Evolutionary conservation across 306 rosid species (phyloP).

Genomic region (Prosopis cineraria): DNA sequence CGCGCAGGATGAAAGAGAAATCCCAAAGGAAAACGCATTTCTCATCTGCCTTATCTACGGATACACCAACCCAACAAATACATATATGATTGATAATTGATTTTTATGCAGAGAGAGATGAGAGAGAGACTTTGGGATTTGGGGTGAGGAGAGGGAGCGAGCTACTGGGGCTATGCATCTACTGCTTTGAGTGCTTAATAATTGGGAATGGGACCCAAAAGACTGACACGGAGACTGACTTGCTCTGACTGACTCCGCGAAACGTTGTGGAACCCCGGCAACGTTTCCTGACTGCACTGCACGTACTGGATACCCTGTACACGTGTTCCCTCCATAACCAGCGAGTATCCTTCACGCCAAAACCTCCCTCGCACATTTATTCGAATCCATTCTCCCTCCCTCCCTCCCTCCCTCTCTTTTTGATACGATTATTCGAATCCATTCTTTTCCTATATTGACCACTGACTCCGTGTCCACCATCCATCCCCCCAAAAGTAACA

Average conservation of each 20-base stretch:
- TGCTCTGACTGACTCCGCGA: slow-evolving; percentile 3
- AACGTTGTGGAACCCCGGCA: slow-evolving; percentile 27
- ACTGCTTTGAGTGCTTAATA: slow-evolving; percentile 37
- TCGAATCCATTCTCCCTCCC: too few species aligned
- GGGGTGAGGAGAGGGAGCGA: neutral
- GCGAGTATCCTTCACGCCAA: slow-evolving; percentile 21
- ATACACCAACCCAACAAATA: neutral
- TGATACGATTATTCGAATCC: too few species aligned
- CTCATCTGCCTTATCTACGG: neutral
- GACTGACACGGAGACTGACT: slow-evolving; percentile 7
- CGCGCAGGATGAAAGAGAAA: neutral
- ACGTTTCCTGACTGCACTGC: slow-evolving; percentile 18
- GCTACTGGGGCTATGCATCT: neutral
- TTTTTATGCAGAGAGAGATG: neutral
- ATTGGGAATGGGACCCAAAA: slow-evolving; percentile 39
- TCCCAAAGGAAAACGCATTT: neutral
- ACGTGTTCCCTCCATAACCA: slow-evolving; percentile 37
- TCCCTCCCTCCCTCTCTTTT: too few species aligned
- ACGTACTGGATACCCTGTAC: slow-evolving; percentile 40
- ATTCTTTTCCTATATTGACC: neutral
- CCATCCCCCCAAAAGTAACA: neutral
- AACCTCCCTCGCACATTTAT: slow-evolving; percentile 8
- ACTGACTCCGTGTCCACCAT: neutral
- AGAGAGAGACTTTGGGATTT: neutral
- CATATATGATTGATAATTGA: too few species aligned